phyloP scores from a whole-genome alignment of 1,284 basidiomycete species.

The Sphaerobolus stellatus region DNA sequence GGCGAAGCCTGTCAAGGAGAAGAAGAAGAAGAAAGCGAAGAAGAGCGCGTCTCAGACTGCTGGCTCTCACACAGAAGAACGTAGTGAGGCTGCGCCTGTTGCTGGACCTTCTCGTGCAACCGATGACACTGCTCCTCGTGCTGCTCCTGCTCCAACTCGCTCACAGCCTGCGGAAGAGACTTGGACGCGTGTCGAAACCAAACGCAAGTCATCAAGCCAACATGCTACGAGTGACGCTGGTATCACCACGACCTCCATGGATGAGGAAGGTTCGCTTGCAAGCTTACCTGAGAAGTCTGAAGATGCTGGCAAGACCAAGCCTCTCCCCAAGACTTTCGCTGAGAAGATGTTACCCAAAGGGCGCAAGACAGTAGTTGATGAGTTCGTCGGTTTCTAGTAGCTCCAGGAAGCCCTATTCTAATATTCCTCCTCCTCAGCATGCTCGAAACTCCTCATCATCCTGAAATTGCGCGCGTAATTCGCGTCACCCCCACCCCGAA shows the following conservation, averaged over 20 bases:
- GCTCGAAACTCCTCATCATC: constrained; percentile 57
- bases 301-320: constrained; percentile 31
- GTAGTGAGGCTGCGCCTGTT: not conserved
- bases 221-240: constrained; percentile 52
- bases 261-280: constrained; percentile 44
- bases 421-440: constrained; percentile 42
- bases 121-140: constrained; percentile 18
- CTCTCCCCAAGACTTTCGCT: constrained; percentile 47
- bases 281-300: constrained; percentile 32
- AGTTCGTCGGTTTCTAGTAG: constrained; percentile 44
- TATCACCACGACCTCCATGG: constrained; percentile 52
- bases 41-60: not conserved
- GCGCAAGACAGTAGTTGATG: constrained; percentile 62
- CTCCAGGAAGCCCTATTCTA: constrained; percentile 8
- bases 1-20: constrained; percentile 16
- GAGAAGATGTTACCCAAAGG: constrained; percentile 60
- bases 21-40: constrained; percentile 18
- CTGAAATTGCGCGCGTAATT: constrained; percentile 58
- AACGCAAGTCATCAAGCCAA: constrained; percentile 27
- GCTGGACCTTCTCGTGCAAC: constrained; percentile 13
- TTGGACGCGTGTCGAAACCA: constrained; percentile 53
- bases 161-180: constrained; percentile 43
- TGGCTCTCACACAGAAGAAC: no score
- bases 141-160: constrained; percentile 15
- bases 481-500: constrained; percentile 54